Base-by-base conservation (phyloP, 768 basidiomycete species). In the Tricholomella constricta region DNA sequence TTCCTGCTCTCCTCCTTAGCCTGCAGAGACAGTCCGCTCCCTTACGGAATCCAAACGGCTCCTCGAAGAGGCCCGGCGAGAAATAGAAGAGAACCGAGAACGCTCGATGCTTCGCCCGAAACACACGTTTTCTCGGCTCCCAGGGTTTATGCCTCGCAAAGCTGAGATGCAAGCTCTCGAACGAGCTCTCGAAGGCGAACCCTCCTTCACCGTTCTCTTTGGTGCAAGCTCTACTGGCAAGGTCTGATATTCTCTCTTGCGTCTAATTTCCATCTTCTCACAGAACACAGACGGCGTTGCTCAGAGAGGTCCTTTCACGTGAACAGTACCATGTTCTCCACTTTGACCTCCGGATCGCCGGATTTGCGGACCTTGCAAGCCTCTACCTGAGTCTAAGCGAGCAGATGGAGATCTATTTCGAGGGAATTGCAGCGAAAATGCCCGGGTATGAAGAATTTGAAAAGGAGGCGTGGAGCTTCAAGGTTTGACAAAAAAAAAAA, bases 161-260 rank as follows among this genome's bases (percentile, higher is more conserved):
- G 78, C 80, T 14, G 91, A 94, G 68, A 70, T 82, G 43, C 77
- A 76, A 53, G 81, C 83, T 15, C 72, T 94, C 31, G 84, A 88
- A 62, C 80, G 84, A 49, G 76, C 78, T 2, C 67, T 92, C 23
- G 83, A 83, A 49, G 82, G 79, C 14, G 86, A 90, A 29, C 89
- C 91, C 4, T 82, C 88, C 1, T 92, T 92, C 62, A 91, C 88
- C 0, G 77, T 92, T 7, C 71, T 92, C 7, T 91, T 89, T 52
- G 91, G 91, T 3, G 88, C 89, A 26, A 88, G 87, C 55, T 85
- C 86, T 8, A 88, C 87, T 2, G 91, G 91, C 54, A 93, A 93
- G 83, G 89, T 83, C 51, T 9, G 64, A 42, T 22, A 38, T 22
- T 47, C 9, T 41, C 37, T 36, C 20, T 32, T 44, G 6, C 31